These are phyloP conservation scores for Penstemon barbatus DNA, from an alignment of 257 asterid species.

Conservation along the genomic window DNA sequence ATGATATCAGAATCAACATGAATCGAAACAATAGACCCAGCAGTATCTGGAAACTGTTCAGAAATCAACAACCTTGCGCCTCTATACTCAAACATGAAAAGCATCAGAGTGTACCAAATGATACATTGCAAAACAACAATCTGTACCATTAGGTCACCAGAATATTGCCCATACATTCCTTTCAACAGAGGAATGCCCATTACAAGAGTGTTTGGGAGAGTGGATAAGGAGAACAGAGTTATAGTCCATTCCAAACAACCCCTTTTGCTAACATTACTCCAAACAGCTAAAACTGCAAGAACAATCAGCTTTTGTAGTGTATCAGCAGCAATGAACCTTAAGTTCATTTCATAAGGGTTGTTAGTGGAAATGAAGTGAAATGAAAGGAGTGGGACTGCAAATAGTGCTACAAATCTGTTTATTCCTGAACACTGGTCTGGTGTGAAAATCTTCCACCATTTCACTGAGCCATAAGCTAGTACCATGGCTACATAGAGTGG, in stretches of 20 bases:
- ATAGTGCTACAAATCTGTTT: slow-evolving; percentile 72
- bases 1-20: slow-evolving; percentile 75
- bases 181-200: slow-evolving; percentile 73
- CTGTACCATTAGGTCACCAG: slow-evolving; percentile 68
- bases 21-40: slow-evolving; percentile 67
- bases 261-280: slow-evolving; percentile 51
- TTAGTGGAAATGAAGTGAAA: slow-evolving; percentile 68
- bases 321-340: slow-evolving; percentile 63
- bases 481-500: slow-evolving; percentile 83
- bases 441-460: slow-evolving; percentile 79
- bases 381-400: slow-evolving; percentile 73
- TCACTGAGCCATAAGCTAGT: slow-evolving; percentile 69
- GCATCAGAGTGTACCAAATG: slow-evolving; percentile 80
- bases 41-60: slow-evolving; percentile 74
- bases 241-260: slow-evolving; percentile 72
- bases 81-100: slow-evolving; percentile 68
- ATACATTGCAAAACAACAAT: slow-evolving; percentile 72
- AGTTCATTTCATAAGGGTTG: slow-evolving; percentile 66
- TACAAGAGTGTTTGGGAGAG: slow-evolving; percentile 71
- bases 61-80: slow-evolving; percentile 64
- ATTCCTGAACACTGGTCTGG: slow-evolving; percentile 78
- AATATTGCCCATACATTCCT: slow-evolving; percentile 65
- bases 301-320: slow-evolving; percentile 66
- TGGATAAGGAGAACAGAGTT: slow-evolving; percentile 60
- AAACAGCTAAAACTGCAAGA: slow-evolving; percentile 45